Conservation (phyloP, 371 early-diverging fungal genomes). For the Actinomortierella wolfii region DNA sequence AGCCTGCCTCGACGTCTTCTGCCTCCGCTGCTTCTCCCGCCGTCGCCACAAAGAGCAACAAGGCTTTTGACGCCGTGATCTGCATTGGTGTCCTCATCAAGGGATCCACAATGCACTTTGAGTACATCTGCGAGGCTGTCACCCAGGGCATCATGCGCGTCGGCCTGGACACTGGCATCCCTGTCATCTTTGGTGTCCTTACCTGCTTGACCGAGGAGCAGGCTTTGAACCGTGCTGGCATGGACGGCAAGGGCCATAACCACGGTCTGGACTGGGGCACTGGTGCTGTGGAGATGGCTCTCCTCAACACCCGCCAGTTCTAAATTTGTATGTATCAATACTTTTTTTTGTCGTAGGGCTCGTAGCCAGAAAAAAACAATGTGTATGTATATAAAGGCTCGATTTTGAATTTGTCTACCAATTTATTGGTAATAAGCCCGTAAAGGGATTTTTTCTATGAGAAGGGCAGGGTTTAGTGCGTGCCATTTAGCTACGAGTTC, state of each 20-base stretch:
- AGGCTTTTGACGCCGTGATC: conserved; percentile 88
- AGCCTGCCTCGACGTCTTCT: conserved; percentile 11
- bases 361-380: too few species aligned
- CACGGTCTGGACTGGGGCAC: conserved; percentile 97
- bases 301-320: conserved; percentile 59
- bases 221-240: conserved; percentile 83
- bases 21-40: conserved; percentile 5
- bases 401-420: too few species aligned
- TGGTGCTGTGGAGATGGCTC: conserved; percentile 95
- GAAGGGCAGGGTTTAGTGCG: too few species aligned
- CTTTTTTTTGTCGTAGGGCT: too few species aligned
- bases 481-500: too few species aligned
- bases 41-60: conserved; percentile 24
- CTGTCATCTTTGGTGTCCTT: conserved; percentile 95
- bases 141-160: conserved; percentile 92
- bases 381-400: too few species aligned
- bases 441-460: too few species aligned
- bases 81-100: conserved; percentile 96
- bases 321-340: conserved; percentile 25
- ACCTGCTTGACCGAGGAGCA: conserved; percentile 95
- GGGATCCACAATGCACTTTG: conserved; percentile 97
- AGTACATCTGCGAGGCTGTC: conserved; percentile 94
- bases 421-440: too few species aligned
- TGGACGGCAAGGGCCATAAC: conserved; percentile 78
- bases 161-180: conserved; percentile 84